These are phyloP conservation scores for Leishmania tarentolae DNA, from an alignment of 208 protist genomes.

Conservation along the genomic window DNA sequence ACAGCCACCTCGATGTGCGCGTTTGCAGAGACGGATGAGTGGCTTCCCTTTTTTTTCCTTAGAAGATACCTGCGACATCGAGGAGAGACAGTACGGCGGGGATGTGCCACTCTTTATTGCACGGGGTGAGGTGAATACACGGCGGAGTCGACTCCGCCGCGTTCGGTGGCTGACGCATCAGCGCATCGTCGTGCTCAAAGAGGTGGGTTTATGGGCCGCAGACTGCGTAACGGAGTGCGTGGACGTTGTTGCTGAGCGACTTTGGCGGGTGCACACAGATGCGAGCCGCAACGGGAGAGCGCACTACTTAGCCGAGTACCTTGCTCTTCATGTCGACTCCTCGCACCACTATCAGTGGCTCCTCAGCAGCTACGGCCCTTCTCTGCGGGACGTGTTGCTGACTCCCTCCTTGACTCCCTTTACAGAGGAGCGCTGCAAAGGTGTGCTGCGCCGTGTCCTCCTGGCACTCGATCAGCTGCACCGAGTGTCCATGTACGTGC, in stretches of 20 bases:
- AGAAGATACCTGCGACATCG: constrained; percentile 22
- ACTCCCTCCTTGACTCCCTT: background rate
- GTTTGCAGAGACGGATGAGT: constrained; percentile 9
- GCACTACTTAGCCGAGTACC: constrained; percentile 40
- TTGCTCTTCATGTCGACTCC: constrained; percentile 39
- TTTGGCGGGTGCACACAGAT: constrained; percentile 11
- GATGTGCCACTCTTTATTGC: background rate
- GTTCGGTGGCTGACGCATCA: constrained; percentile 28
- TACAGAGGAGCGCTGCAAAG: constrained; percentile 7
- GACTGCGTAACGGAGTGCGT: constrained; percentile 28
- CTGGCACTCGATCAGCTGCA: constrained; percentile 59
- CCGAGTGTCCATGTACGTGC: constrained; percentile 33
- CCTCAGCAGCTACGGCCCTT: constrained; percentile 32
- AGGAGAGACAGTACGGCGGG: constrained; percentile 3
- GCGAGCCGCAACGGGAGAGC: background rate
- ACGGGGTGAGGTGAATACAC: background rate
- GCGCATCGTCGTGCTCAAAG: constrained; percentile 49
- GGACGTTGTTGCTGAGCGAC: constrained; percentile 11
- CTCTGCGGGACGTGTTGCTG: constrained; percentile 34
- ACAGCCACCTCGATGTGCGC: background rate
- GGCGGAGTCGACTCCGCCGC: constrained; percentile 40
- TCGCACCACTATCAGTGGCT: constrained; percentile 40
- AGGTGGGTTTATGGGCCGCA: constrained; percentile 41
- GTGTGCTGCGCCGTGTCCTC: constrained; percentile 36
- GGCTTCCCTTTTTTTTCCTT: constrained; percentile 25